Evolutionary conservation across 139 green algal genomes (phyloP), one percentile per base, ranked within the genome.

Genomic region (Zygnema circumcarinatum): DNA sequence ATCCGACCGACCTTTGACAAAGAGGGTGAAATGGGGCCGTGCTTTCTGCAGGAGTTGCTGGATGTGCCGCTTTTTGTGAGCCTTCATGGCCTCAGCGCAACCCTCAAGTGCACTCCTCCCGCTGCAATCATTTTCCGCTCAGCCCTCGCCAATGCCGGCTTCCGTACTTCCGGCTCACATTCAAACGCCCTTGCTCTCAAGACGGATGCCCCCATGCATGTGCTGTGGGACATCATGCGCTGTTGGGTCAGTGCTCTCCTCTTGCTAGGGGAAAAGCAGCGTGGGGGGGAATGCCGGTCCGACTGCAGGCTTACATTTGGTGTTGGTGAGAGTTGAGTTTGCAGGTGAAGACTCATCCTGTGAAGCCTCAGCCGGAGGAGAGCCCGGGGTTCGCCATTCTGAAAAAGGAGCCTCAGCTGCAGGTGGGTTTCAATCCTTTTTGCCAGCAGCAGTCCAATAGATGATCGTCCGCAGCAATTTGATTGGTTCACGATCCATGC

Each of bases 171-270:
- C 0, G 80, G 79, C 11, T 95, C 94, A 29, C 97, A 99, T 90
- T 92, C 93, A 69, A 98, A 95, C 67, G 95, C 95, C 1, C 91
- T 97, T 47, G 97, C 93, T 1, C 31, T 98, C 11, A 99, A 99
- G 87, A 99, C 97, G 0, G 94, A 98, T 79, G 97, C 97, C 20
- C 97, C 97, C 1, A 91, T 92, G 42, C 33, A 84, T 0, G 94
- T 97, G 0, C 68, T 98, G 2, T 96, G 95, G 95, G 95, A 98
- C 67, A 92, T 94, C 41, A 90, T 94, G 88, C 90, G 95, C 25
- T 94, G 90, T 89, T 99, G 97, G 97, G 92, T 62, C 47, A 62
- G 47, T 62, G 7, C 47, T 62, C 47, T 62, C 16, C 47, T n/a
- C n/a, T n/a, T n/a, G n/a, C n/a, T n/a, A n/a, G n/a, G n/a, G n/a